phyloP scores from a whole-genome alignment of 768 basidiomycete species.

The Russula sp. region DNA sequence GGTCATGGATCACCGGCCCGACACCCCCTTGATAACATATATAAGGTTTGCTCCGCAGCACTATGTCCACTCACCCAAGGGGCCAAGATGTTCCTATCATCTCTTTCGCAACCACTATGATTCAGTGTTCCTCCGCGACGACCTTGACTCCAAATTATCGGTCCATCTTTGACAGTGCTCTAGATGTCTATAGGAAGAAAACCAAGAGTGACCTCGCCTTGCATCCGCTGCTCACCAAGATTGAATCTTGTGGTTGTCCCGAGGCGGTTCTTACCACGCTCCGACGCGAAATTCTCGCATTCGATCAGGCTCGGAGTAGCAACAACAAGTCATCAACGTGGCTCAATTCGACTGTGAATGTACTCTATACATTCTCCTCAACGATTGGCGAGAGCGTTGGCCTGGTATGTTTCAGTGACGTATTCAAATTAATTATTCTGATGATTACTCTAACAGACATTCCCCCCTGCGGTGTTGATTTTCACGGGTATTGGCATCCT shows the following conservation, averaged over 20 bases:
- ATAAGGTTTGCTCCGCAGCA: too few species aligned
- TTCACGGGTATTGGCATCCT: background rate
- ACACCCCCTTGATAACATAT: too few species aligned
- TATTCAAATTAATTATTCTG: background rate
- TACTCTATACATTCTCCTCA: background rate
- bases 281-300: background rate
- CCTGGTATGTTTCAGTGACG: background rate
- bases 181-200: background rate
- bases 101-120: too few species aligned
- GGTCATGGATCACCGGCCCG: too few species aligned
- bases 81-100: too few species aligned
- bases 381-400: background rate
- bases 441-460: background rate
- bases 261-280: background rate
- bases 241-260: background rate
- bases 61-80: too few species aligned
- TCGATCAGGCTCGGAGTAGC: background rate
- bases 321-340: background rate
- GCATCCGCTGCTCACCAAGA: background rate
- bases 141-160: background rate
- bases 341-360: background rate
- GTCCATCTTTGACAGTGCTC: background rate
- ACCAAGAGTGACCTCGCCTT: background rate
- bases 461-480: background rate
- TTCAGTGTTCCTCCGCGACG: too few species aligned